A percentile compares a stretch with the other conserved stretches of the same genome.
phyloP scores from a whole-genome alignment of 805 yeast species.

The Yamadazyma scolyti region DNA sequence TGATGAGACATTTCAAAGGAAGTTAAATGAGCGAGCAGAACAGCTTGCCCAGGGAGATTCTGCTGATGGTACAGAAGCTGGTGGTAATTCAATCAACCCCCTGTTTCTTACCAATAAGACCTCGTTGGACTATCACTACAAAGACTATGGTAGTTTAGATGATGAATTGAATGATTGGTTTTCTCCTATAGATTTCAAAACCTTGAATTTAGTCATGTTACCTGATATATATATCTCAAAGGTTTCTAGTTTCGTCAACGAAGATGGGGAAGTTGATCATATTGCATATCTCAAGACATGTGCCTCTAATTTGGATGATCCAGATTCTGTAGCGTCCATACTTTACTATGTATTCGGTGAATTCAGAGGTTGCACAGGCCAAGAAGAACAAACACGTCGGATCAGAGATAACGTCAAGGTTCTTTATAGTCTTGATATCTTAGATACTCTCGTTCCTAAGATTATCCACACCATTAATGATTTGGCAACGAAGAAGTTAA shows the following conservation, averaged over 20 bases:
- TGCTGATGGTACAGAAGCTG: conserved; percentile 1
- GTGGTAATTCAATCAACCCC: conserved; percentile 5
- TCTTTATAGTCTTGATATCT: conserved; percentile 10
- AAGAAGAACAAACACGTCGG: conserved; percentile 13
- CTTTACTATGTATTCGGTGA: conserved; percentile 26
- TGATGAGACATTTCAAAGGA: conserved; percentile 41
- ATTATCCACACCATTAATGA: too few species aligned
- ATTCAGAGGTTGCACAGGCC: conserved; percentile 11
- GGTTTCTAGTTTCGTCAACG: background rate
- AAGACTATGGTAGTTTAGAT: conserved; percentile 22
- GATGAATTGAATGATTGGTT: conserved; percentile 40
- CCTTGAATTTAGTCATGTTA: conserved; percentile 3
- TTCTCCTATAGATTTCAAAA: conserved; percentile 24
- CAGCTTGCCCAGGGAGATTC: conserved; percentile 20
- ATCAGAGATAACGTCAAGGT: conserved; percentile 10
- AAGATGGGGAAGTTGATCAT: background rate
- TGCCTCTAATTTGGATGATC: background rate
- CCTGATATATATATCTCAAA: too few species aligned
- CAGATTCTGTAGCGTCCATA: too few species aligned
- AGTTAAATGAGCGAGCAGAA: conserved; percentile 39
- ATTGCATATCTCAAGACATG: background rate
- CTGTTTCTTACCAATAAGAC: conserved; percentile 30
- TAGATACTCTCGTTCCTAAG: too few species aligned
- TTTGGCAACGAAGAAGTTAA: too few species aligned
- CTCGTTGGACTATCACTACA: conserved; percentile 25